Conservation (phyloP, 176 grass and related monocot genomes). For the Dactylis glomerata region DNA sequence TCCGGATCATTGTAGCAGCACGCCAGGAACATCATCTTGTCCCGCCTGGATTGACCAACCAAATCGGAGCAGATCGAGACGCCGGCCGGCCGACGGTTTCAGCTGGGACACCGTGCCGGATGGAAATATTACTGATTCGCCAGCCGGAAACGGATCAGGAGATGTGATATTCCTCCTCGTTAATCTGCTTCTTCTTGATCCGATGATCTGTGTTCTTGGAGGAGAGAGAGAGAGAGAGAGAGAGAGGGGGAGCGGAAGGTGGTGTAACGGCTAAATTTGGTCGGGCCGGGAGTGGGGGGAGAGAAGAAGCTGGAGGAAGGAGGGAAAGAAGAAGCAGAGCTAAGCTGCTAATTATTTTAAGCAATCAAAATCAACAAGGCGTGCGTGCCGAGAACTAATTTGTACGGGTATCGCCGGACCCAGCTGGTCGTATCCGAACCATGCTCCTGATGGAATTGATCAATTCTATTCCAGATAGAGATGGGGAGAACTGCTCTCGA, state of each 20-base stretch:
- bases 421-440: neutral
- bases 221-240: neutral
- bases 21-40: constrained; percentile 44
- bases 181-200: neutral
- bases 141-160: neutral
- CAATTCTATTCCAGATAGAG: neutral
- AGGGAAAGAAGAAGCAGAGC: neutral
- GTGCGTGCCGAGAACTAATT: neutral
- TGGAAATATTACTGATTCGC: neutral
- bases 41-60: neutral
- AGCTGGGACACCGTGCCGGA: neutral
- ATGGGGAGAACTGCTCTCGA: neutral
- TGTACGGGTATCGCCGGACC: neutral
- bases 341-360: neutral
- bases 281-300: neutral
- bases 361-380: neutral
- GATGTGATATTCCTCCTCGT: neutral
- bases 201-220: no score
- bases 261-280: constrained; percentile 67
- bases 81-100: neutral
- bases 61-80: neutral
- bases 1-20: constrained; percentile 77
- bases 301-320: neutral
- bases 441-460: neutral
- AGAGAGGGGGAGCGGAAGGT: neutral